phyloP scores from a whole-genome alignment of 495 filamentous ascomycete genomes.

The Podospora pseudoanserina region DNA sequence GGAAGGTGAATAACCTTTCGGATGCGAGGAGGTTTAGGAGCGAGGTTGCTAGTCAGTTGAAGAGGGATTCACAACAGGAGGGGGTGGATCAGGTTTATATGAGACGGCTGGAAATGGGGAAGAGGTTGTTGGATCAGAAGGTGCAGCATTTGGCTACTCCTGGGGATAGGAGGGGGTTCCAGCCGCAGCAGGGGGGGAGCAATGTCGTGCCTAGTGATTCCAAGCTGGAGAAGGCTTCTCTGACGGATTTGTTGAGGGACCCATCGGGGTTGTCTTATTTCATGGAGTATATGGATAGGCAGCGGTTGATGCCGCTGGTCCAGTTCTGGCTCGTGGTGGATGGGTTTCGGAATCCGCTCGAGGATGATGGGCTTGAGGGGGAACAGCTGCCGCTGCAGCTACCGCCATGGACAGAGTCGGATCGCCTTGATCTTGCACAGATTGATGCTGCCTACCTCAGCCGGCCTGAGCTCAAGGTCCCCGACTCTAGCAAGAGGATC shows the following conservation, averaged over 20 bases:
- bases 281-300: conserved; percentile 99
- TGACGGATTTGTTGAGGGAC: conserved; percentile 80
- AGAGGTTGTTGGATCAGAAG: conserved; percentile 82
- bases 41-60: conserved; percentile 88
- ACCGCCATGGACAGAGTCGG: conserved; percentile 73
- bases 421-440: conserved; percentile 80
- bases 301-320: conserved; percentile 78
- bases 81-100: conserved; percentile 81
- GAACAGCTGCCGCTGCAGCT: conserved; percentile 57
- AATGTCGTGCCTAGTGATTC: conserved; percentile 44
- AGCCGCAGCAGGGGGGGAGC: conserved; percentile 22
- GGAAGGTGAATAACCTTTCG: conserved; percentile 86
- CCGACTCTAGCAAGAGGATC: conserved; percentile 59
- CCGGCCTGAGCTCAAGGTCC: conserved; percentile 73
- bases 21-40: conserved; percentile 89
- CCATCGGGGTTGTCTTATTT: conserved; percentile 92
- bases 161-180: conserved; percentile 45
- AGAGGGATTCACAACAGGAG: conserved; percentile 73
- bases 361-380: conserved; percentile 76
- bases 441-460: conserved; percentile 88
- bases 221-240: conserved; percentile 62
- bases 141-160: conserved; percentile 76
- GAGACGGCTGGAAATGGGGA: conserved; percentile 85
- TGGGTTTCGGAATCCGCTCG: conserved; percentile 91
- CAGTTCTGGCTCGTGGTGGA: conserved; percentile 99